Evolutionary conservation across 2,329 filamentous ascomycete genomes (phyloP), one percentile per base, ranked within the genome.

Genomic region (Penicillium sp.): DNA sequence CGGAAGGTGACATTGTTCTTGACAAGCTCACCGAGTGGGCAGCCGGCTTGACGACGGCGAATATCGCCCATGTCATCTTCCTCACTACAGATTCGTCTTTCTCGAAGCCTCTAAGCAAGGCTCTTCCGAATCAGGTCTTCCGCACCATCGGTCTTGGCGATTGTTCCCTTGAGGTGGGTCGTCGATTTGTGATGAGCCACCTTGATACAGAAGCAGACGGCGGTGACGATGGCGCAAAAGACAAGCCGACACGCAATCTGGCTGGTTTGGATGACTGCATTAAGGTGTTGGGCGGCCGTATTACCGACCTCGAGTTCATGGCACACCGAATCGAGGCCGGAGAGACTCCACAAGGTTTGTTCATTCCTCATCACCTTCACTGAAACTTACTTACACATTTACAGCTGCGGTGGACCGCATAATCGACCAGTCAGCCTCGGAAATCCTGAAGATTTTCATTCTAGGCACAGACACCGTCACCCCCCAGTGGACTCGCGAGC

Each of bases 221-320:
- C 15, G 75, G 75, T 19, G 74, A 73, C n/a, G 75, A 75, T 26
- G 54, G 49, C 22, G 30, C 24, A 35, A 72, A 71, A 1, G 72
- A 73, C 3, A 70, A 68, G 19, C 74, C 78, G 28, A 80, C 80
- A 59, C 73, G 78, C 50, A 85, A 93, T 65, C 81, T 95, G 7
- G 76, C 78, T 0, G 91, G 93, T 65, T 84, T 99, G 1, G 93
- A 97, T 71, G 84, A 84, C 30, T 93, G 91, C 68, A 96, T 98
- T 66, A 85, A 88, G 30, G 85, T 89, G 0, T 85, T 99, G 1
- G 95, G 95, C 24, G 95, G 95, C 1, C 91, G 95, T 3, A 84
- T 99, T n/a, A 97, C 93, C 0, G 95, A 99, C 73, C 88, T 99
- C 22, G 94, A 98, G 74, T 96, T 95, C 73, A 87, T 99, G 47